Percentiles rank a stretch among this genome's conserved stretches.
phyloP scores from a whole-genome alignment of 768 basidiomycete genomes.

The Calocybe cyanea region DNA sequence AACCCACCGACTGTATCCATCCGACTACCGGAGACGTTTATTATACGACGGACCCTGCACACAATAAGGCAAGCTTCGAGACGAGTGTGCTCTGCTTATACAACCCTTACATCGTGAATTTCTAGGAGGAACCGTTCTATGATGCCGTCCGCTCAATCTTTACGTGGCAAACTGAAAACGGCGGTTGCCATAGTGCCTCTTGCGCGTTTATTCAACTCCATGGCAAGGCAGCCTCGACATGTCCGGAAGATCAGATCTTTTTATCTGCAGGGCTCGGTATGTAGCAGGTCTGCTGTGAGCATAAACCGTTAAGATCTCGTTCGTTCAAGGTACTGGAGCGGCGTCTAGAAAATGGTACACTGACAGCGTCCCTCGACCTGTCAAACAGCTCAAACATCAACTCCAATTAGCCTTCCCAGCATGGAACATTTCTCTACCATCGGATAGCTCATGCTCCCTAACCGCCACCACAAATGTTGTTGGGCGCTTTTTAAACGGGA shows the following conservation, averaged over 20 bases:
- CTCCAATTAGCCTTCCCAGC: slow-evolving; percentile 28
- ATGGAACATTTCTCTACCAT: slow-evolving; percentile 37
- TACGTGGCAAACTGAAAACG: slow-evolving; percentile 34
- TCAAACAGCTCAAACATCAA: slow-evolving; percentile 30
- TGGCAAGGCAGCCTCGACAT: slow-evolving; percentile 37
- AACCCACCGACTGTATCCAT: slow-evolving; percentile 30
- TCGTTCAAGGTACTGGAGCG: slow-evolving; percentile 15
- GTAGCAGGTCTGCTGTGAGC: slow-evolving; percentile 3
- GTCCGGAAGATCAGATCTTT: slow-evolving; percentile 37
- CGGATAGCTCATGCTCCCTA: slow-evolving; percentile 35
- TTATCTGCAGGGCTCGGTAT: slow-evolving; percentile 43
- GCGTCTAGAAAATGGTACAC: slow-evolving; percentile 36
- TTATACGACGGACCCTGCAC: slow-evolving; percentile 44
- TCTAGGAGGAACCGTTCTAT: slow-evolving; percentile 41
- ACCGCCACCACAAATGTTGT: slow-evolving; percentile 44
- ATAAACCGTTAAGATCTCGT: too few relatives aligned
- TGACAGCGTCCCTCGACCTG: slow-evolving; percentile 26
- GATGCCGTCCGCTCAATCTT: slow-evolving; percentile 34
- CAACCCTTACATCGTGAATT: neutral
- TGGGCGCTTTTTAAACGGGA: slow-evolving; percentile 40
- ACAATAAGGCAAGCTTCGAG: slow-evolving; percentile 33
- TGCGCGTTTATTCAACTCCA: slow-evolving; percentile 49
- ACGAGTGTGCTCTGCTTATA: too few relatives aligned
- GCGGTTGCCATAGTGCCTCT: slow-evolving; percentile 33
- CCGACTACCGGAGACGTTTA: slow-evolving; percentile 19